Base-by-base conservation (phyloP, 2,329 filamentous ascomycete genomes). In the Mollisia scopiformis region DNA sequence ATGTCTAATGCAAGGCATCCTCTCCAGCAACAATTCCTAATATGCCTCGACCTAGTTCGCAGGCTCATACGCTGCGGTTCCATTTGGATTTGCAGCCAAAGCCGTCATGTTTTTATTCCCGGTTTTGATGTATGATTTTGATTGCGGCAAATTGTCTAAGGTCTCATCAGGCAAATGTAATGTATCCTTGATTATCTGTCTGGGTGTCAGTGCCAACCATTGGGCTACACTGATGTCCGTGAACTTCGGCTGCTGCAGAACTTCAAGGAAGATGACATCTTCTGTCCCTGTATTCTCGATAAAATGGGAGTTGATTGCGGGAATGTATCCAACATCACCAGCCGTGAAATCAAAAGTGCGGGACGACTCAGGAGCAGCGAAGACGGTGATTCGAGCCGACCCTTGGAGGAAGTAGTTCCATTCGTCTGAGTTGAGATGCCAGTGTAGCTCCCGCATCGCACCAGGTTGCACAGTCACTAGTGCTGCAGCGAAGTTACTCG, bases 391-490 rank as follows among this genome's bases (percentile, higher is more conserved):
- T 10, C 85, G 80, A 0, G 79, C 85, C 11, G 79, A 78, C 0
- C 85, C 85, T 57, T 79, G 71, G 7, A 87, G 73, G 75, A 88
- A 86, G 73, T 83, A 87, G 54, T 79, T 79, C 85, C 85, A 88
- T 72, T 88, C 85, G 69, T 87, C 84, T 8, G 78, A 80, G 1
- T 77, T 79, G 1, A 82, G 82, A 74, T 88, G 85, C 85, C 85
- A 88, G 75, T 88, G 85, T 46, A 88, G 75, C 69, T 88, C 85
- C 23, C 86, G 80, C 82, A 88, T 84, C 1, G 84, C 85, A n/a
- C 85, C 85, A 0, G 85, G 84, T 66, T 85, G 76, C 31, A 88
- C 75, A 2, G 80, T 84, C 10, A 88, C 82, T 1, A 87, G 75
- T 0, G 83, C 84, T 0, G 80, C 80, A 3, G 84, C 82, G 70